These are phyloP conservation scores for Symbiodinium pilosum DNA, from an alignment of 73 alveolate genomes.

Conservation along the genomic window DNA sequence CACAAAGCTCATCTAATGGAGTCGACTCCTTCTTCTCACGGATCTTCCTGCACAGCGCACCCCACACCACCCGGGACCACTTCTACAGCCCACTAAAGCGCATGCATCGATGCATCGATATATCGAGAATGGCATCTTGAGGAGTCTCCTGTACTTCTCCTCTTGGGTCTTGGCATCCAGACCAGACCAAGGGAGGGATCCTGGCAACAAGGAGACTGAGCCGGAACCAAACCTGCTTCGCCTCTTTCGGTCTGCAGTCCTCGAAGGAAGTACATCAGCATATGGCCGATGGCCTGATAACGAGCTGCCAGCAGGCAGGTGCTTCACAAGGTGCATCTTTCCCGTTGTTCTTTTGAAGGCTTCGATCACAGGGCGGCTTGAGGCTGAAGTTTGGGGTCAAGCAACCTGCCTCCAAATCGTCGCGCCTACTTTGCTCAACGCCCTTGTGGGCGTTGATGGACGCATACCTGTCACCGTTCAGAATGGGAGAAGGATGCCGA, in stretches of 20 bases:
- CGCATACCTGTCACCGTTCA: conserved; percentile 97
- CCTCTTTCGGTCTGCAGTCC: conserved; percentile 67
- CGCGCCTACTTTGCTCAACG: conserved; percentile 96
- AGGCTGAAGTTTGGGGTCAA: background rate
- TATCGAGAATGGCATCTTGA: no score
- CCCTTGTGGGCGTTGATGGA: conserved; percentile 96
- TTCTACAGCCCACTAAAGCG: no score
- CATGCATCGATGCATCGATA: no score
- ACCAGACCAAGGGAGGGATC: conserved; percentile 98
- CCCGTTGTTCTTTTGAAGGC: background rate
- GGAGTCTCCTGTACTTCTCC: conserved; percentile 97
- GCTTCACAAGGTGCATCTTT: background rate
- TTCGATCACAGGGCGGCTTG: no score
- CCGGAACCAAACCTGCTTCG: background rate
- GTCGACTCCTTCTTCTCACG: conserved; percentile 97
- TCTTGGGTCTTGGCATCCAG: conserved; percentile 97
- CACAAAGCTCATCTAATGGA: conserved; percentile 95
- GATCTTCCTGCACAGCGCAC: conserved; percentile 95
- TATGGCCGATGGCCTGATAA: conserved; percentile 96
- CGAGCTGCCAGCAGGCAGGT: background rate
- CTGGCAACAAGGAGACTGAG: background rate
- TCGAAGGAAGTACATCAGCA: conserved; percentile 96
- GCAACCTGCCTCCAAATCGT: conserved; percentile 96
- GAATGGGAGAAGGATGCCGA: no score
- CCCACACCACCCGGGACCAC: background rate